phyloP scores from a whole-genome alignment of 768 basidiomycete species.

The Boletus rex-veris region DNA sequence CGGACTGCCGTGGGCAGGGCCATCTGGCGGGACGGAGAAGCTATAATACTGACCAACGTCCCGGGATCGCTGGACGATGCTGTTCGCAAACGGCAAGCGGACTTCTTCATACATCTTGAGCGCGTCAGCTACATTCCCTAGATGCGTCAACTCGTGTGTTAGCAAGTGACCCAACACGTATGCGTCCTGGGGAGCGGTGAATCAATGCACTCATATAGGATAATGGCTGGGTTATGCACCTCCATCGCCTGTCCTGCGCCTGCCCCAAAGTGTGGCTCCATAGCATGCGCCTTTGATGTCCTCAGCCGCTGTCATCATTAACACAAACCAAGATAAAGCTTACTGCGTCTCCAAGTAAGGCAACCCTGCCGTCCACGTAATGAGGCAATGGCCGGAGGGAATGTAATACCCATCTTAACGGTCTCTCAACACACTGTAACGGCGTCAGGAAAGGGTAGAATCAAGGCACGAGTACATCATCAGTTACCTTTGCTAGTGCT shows the following conservation, averaged over 20 bases:
- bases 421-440: conserved; percentile 33
- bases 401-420: conserved; percentile 45
- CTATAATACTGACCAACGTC: conserved; percentile 23
- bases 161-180: conserved; percentile 30
- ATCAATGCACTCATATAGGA: not conserved
- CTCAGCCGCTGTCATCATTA: conserved; percentile 25
- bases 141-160: conserved; percentile 19
- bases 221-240: conserved; percentile 22
- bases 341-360: conserved; percentile 49
- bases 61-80: conserved; percentile 16
- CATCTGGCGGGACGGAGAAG: conserved; percentile 8
- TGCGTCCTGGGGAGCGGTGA: conserved; percentile 21
- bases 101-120: conserved; percentile 32
- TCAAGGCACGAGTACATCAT: not conserved
- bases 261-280: conserved; percentile 44
- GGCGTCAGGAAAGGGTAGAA: not conserved
- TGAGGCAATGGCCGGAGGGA: conserved; percentile 27
- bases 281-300: conserved; percentile 44
- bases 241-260: conserved; percentile 54
- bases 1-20: not conserved
- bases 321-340: conserved; percentile 1
- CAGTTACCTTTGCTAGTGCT: conserved; percentile 11
- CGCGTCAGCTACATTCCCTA: conserved; percentile 23
- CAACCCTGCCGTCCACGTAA: conserved; percentile 25
- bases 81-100: conserved; percentile 30